A percentile compares a stretch with the other conserved stretches of the same genome.
Evolutionary conservation across 2,329 filamentous ascomycete genomes (phyloP).

Genomic region (Paraphoma sp.): DNA sequence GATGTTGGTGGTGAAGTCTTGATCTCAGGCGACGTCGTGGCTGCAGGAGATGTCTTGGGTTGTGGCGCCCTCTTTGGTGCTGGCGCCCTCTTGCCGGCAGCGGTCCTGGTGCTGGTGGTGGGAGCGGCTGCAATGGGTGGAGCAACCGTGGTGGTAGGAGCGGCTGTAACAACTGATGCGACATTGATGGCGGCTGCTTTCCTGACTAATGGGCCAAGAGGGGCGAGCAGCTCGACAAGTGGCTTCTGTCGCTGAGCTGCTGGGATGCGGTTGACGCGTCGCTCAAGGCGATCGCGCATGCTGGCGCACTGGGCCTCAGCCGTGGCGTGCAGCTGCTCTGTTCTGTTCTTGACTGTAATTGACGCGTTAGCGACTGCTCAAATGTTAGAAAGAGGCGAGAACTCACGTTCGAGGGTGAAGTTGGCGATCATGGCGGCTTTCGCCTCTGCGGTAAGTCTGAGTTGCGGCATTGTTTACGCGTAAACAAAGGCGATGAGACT

Average conservation of each 20-base stretch:
- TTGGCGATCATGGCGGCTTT: slow-evolving; percentile 40
- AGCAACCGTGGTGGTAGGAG: too few relatives aligned
- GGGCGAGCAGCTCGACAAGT: slow-evolving; percentile 76
- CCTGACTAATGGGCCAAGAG: too few relatives aligned
- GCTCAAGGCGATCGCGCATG: slow-evolving; percentile 83
- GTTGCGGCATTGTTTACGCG: slow-evolving; percentile 26
- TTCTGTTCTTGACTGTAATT: slow-evolving; percentile 80
- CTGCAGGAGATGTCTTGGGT: not conserved
- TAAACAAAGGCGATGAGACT: slow-evolving; percentile 17
- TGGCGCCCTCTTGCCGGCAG: too few relatives aligned
- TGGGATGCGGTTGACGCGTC: slow-evolving; percentile 92
- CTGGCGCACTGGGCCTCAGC: slow-evolving; percentile 88
- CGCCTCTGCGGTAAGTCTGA: slow-evolving; percentile 40
- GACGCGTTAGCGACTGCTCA: slow-evolving; percentile 12
- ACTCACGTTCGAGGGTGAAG: slow-evolving; percentile 40
- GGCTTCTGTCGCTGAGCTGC: slow-evolving; percentile 76
- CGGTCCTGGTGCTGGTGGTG: too few relatives aligned
- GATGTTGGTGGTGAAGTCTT: not conserved
- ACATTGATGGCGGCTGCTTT: slow-evolving; percentile 1
- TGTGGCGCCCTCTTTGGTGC: not conserved
- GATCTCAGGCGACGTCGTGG: not conserved
- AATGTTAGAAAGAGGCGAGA: slow-evolving; percentile 14
- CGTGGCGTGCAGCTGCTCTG: slow-evolving; percentile 84
- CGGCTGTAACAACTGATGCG: too few relatives aligned
- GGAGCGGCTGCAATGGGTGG: too few relatives aligned